phyloP scores from a whole-genome alignment of 2,329 filamentous ascomycete species.

The Paradendryphiella salina region DNA sequence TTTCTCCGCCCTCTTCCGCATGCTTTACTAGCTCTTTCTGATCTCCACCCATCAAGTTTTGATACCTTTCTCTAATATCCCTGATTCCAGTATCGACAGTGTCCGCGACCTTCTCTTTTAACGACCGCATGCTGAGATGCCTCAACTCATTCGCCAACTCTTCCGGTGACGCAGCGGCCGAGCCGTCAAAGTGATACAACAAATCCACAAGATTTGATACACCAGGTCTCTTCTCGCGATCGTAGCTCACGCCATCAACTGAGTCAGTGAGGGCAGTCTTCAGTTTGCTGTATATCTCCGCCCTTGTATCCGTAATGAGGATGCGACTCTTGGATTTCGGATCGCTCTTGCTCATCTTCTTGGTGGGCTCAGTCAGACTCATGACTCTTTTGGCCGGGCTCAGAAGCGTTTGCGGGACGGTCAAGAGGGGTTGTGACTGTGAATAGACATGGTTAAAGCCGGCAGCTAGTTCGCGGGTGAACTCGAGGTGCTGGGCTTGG shows the following conservation, averaged over 20 bases:
- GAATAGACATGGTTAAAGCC: slow-evolving; percentile 85
- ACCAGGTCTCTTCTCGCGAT: slow-evolving; percentile 70
- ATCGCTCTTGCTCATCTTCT: slow-evolving; percentile 96
- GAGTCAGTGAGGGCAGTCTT: slow-evolving; percentile 77
- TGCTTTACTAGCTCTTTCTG: slow-evolving; percentile 61
- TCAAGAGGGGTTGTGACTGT: slow-evolving; percentile 23
- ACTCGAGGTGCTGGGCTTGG: slow-evolving; percentile 91
- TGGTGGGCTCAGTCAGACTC: slow-evolving; percentile 75
- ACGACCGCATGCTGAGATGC: slow-evolving; percentile 55
- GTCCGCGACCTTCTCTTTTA: slow-evolving; percentile 68
- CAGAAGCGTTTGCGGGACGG: slow-evolving; percentile 35
- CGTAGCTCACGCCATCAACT: slow-evolving; percentile 68
- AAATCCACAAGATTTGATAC: slow-evolving; percentile 87
- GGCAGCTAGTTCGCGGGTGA: slow-evolving; percentile 80
- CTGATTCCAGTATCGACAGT: slow-evolving; percentile 59
- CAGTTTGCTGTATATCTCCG: slow-evolving; percentile 70
- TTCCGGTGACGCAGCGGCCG: slow-evolving; percentile 43
- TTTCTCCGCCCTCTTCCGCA: slow-evolving; percentile 61
- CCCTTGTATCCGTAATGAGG: slow-evolving; percentile 71
- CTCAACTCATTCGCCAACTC: slow-evolving; percentile 54
- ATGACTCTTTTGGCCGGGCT: slow-evolving; percentile 80
- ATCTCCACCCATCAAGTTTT: slow-evolving; percentile 56
- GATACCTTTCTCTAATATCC: slow-evolving; percentile 61
- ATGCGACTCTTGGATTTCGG: slow-evolving; percentile 73
- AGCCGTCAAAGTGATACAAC: slow-evolving; percentile 67